phyloP scores from a whole-genome alignment of 305 asterid species.

The Fraxinus albicans region DNA sequence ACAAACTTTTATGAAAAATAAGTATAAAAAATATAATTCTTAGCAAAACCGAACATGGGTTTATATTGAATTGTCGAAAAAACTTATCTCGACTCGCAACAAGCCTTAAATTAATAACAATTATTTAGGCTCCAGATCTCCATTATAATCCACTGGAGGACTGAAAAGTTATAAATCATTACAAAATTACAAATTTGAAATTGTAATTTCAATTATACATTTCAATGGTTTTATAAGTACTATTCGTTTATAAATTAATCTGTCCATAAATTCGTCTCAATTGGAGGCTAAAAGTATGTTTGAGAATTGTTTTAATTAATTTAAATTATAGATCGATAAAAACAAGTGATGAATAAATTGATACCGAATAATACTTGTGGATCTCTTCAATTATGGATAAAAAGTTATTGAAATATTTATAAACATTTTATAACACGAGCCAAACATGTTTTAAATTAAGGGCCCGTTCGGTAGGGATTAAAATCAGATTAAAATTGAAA shows the following conservation, averaged over 20 bases:
- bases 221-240: neutral
- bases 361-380: no score
- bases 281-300: neutral
- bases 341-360: neutral
- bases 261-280: neutral
- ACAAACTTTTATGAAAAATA: neutral
- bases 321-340: neutral
- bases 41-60: neutral
- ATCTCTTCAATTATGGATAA: no score
- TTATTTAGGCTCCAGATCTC: neutral
- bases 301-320: neutral
- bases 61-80: no score
- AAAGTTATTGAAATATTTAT: neutral
- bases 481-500: no score
- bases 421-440: neutral
- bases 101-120: neutral
- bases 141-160: neutral
- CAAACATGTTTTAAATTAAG: neutral
- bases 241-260: no score
- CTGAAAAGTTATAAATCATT: no score
- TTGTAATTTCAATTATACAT: no score
- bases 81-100: neutral
- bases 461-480: no score
- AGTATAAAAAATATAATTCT: no score
- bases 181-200: neutral